Base-by-base conservation (phyloP, 2,329 filamentous ascomycete genomes). In the Setomelanomma holmii region DNA sequence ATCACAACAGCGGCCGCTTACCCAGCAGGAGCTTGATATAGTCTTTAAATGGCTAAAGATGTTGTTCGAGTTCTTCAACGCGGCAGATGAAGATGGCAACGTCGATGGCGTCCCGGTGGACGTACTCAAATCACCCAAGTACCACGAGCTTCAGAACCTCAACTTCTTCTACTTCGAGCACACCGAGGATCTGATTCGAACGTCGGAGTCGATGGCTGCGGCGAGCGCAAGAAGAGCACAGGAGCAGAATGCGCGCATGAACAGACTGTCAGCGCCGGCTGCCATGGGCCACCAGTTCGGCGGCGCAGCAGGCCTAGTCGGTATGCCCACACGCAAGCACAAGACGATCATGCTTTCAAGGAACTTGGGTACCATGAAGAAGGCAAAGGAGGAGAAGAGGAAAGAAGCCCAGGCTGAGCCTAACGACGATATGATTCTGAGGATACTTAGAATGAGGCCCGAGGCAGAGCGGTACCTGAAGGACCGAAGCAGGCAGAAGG, bases 91-190 rank as follows among this genome's bases (percentile, higher is more conserved):
- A 66, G 85, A 89, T 69, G 86, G 93, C 49, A 90, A 93, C 74
- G 90, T 90, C 20, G 85, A 95, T 54, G 95, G 95, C 60, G 91
- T 99, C 2, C 90, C 93, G 0, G 85, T 91, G 39, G 93, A 97
- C 73, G 88, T 97, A 24, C 84, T 99, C 70, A 96, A 96, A 77
- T 96, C 91, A 61, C 91, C 93, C 70, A 99, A 99, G 83, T 99
- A 96, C 81, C 93, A 97, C 79, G 95, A 99, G 75, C 86, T 99
- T 47, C 91, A 95, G 61, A 93, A 91, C 56, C 84, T 99, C 58
- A 96, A 96, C 79, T 99, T 98, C 82, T 99, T 98, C 82, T 99
- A 99, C 80, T 96, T 95, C 70, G 93, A 98, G 68, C 85, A 89
- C 24, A 96, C 92, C 1, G 90, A 96, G 55, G 93, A 90, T 64